phyloP scores from a whole-genome alignment of 208 protist species.

The Porcisia deanei region DNA sequence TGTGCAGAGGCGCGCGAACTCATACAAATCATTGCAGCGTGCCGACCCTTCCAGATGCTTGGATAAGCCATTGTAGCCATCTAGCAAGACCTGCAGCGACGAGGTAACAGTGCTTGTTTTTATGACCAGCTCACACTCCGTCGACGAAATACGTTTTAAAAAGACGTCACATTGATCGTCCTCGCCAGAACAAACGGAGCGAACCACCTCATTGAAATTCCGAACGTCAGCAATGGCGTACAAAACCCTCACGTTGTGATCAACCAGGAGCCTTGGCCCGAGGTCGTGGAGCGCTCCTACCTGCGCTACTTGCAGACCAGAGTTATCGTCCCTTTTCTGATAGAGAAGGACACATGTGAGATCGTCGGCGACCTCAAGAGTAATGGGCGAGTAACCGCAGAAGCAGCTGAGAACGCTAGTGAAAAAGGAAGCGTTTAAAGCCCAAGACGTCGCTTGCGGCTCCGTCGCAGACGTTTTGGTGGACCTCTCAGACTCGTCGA shows the following conservation, averaged over 20 bases:
- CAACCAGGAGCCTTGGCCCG: constrained; percentile 57
- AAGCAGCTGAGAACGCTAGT: constrained; percentile 51
- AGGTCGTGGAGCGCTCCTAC: constrained; percentile 65
- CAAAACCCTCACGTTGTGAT: constrained; percentile 39
- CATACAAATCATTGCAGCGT: constrained; percentile 45
- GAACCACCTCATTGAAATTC: constrained; percentile 52
- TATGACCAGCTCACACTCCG: constrained; percentile 27
- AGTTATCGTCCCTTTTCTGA: constrained; percentile 33
- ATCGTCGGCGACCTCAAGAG: constrained; percentile 41
- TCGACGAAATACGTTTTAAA: constrained; percentile 37
- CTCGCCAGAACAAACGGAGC: constrained; percentile 38
- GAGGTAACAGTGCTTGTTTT: constrained; percentile 40
- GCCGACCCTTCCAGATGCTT: constrained; percentile 44
- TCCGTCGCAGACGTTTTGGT: constrained; percentile 18
- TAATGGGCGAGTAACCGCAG: constrained; percentile 38
- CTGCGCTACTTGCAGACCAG: constrained; percentile 38
- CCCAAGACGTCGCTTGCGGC: constrained; percentile 36
- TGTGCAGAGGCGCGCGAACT: constrained; percentile 48
- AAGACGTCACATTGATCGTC: constrained; percentile 48
- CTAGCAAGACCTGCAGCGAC: constrained; percentile 28
- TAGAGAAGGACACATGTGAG: constrained; percentile 47
- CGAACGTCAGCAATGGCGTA: constrained; percentile 49
- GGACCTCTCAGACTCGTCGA: constrained; percentile 3
- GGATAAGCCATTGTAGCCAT: constrained; percentile 9
- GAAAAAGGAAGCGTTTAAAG: constrained; percentile 48